Evolutionary conservation across 2,329 filamentous ascomycete species (phyloP), one percentile per base, ranked within the genome.

Genomic region (Setomelanomma holmii): DNA sequence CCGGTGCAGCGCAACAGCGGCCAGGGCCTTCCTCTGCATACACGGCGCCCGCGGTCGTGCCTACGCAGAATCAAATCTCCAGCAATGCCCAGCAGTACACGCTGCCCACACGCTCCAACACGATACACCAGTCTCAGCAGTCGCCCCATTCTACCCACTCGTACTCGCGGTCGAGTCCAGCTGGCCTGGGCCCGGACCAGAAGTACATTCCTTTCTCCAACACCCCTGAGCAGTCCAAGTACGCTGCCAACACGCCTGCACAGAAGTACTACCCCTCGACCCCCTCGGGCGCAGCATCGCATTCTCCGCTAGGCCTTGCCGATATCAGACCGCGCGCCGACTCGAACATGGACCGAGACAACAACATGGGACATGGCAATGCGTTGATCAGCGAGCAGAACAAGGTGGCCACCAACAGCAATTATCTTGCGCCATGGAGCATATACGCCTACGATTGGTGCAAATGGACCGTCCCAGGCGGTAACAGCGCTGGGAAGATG

Each of bases 361-460:
- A 84, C 12, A 20, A n/a, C n/a, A 81, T 86, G 36, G 87, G 87
- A 24, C 79, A 82, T 2, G 79, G 79, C 39, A 58, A 58, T 38
- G 74, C 76, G 75, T 81, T 75, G 61, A 82, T 84, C 45, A 89
- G 89, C 69, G 89, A 92, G 67, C 80, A 86, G 45, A 84, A 86
- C 58, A 84, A 85, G 70, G 73, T 85, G 56, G 88, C 71, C 75
- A 90, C 71, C 5, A 96, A 93, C 58, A 96, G 91, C 80, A 97
- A 93, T 73, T 96, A 97, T 71, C 79, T 96, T 58, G 92, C 93
- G 4, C 93, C 93, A 0, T 99, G 95, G 91, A 89, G 92, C 12
- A 88, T 96, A 49, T 99, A 98, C 74, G 93, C 95, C 11, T 93
- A 96, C 67, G 95, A 99, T 78, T 99, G 95, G 95, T 99, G 95